These are phyloP conservation scores for Hansfordia pulvinata DNA, from an alignment of 2,329 filamentous ascomycete species.

Conservation along the genomic window DNA sequence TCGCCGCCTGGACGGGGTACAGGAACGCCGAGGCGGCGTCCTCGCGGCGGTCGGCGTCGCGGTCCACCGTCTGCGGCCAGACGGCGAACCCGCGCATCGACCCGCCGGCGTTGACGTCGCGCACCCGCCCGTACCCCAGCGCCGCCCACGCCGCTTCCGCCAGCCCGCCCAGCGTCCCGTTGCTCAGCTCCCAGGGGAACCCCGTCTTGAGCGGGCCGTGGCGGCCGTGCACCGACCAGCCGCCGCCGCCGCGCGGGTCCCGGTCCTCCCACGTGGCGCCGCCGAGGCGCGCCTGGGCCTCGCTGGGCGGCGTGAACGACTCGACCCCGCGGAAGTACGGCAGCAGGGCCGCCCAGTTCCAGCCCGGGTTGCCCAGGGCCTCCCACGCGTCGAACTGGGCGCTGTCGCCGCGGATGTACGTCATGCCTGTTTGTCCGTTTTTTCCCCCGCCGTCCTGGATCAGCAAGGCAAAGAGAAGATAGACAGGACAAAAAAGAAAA, in stretches of 20 bases:
- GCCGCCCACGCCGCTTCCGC: slow-evolving; percentile 17
- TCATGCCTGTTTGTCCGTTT: slow-evolving; percentile 18
- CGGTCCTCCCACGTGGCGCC: slow-evolving; percentile 21
- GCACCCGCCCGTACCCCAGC: slow-evolving; percentile 18
- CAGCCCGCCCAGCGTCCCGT: slow-evolving; percentile 15
- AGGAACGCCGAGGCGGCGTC: slow-evolving; percentile 28
- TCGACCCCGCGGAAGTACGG: slow-evolving; percentile 31
- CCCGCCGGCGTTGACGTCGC: slow-evolving; percentile 25
- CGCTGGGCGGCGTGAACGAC: slow-evolving; percentile 17
- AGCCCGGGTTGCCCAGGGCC: slow-evolving; percentile 18
- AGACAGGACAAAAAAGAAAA: no score
- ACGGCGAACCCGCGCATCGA: slow-evolving; percentile 21
- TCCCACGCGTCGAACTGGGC: slow-evolving; percentile 22
- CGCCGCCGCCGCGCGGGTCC: no score
- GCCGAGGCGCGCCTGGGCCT: slow-evolving; percentile 14
- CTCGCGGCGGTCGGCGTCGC: slow-evolving; percentile 19
- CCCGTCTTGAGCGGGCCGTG: slow-evolving; percentile 21
- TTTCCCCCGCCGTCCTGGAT: no score
- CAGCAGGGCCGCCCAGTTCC: slow-evolving; percentile 17
- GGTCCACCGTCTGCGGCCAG: slow-evolving; percentile 25
- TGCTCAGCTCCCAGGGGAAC: slow-evolving; percentile 19
- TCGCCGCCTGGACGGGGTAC: slow-evolving; percentile 20
- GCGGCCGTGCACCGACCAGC: slow-evolving; percentile 20
- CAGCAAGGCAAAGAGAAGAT: no score
- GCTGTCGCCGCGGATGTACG: slow-evolving; percentile 19